Evolutionary conservation across 805 yeast species (phyloP).

Genomic region (Maudiozyma turicensis): DNA sequence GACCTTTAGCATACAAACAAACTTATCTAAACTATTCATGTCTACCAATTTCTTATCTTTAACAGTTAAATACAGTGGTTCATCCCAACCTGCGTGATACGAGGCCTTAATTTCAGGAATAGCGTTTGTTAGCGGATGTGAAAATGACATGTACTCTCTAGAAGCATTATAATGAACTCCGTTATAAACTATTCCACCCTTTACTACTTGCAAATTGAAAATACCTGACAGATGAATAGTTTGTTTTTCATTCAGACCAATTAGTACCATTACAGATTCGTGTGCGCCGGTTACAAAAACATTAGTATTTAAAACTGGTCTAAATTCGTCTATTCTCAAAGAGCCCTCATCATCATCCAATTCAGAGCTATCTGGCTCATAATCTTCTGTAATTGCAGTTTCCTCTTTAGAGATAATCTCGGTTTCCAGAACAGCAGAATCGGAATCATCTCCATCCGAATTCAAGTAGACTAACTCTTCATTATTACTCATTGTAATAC

Average conservation of each 20-base stretch:
- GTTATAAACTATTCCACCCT: constrained; percentile 28
- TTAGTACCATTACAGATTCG: constrained; percentile 5
- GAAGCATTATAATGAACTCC: constrained; percentile 26
- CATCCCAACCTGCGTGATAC: constrained; percentile 28
- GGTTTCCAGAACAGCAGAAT: constrained; percentile 1
- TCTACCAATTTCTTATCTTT: constrained; percentile 6
- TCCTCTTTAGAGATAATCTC: constrained; percentile 9
- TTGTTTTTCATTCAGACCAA: constrained; percentile 21
- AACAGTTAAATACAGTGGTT: constrained; percentile 7
- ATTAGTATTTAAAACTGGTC: constrained; percentile 9
- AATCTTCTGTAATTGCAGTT: constrained; percentile 9
- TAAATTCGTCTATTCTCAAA: constrained; percentile 1
- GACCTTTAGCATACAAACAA: constrained; percentile 17
- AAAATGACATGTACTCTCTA: constrained; percentile 10
- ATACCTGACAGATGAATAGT: constrained; percentile 20
- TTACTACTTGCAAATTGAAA: constrained; percentile 20
- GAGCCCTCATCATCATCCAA: background rate
- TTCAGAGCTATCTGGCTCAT: constrained; percentile 6
- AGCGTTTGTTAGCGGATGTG: constrained; percentile 25
- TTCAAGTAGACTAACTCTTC: constrained; percentile 5
- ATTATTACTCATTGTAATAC: background rate
- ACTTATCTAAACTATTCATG: constrained; percentile 10
- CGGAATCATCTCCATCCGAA: constrained; percentile 5
- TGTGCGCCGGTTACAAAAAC: constrained; percentile 7
- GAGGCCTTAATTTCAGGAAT: constrained; percentile 23